Base-by-base conservation (phyloP, 495 filamentous ascomycete species). In the Sordaria brevicollis region DNA sequence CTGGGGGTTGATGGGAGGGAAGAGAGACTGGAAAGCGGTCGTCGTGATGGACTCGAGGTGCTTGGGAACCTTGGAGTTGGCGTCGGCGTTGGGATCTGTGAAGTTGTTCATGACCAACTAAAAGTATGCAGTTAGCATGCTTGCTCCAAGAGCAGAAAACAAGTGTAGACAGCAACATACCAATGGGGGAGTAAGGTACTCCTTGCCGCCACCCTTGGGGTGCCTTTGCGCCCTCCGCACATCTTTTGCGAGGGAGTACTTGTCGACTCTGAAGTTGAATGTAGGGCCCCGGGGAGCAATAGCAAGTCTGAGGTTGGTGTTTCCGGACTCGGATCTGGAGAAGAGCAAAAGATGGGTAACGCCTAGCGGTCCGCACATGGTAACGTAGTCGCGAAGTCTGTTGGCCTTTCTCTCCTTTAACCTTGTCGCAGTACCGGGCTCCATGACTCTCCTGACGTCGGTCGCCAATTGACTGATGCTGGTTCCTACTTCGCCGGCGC, bases 51-150 rank as follows among this genome's bases (percentile, higher is more conserved):
- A 88, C 80, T 99, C 96, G 75, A 98, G 91, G 70, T 97, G 93
- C 74, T 92, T 93, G 19, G 91, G 90, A 19, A 92, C 85, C 57
- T 81, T 80, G 31, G 86, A 80, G 29, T 86, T 88, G 19, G 89
- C 84, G 65, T 91, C 88, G n/a, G 89, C 83, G 68, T 85, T 78
- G 34, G 91, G 85, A 2, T 87, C 90, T 37, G 85, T 87, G 80
- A 99, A 97, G 77, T 97, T 97, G 82, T 99, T 99, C 95, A 99
- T 97, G 68, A 99, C 96, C 19, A 99, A 86, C 87, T 90, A 66
- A n/a, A 73, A 35, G 37, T 68, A 17, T 13, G 33, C 68, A 39
- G 74, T 76, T 75, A 76, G 67, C 65, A 67, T 7, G 0, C 21
- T 3, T 7, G 0, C 21, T 3, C 5, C 35, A 25, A 68, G 36